phyloP scores from a whole-genome alignment of 768 basidiomycete genomes.

The Calocybe gangraenosa region DNA sequence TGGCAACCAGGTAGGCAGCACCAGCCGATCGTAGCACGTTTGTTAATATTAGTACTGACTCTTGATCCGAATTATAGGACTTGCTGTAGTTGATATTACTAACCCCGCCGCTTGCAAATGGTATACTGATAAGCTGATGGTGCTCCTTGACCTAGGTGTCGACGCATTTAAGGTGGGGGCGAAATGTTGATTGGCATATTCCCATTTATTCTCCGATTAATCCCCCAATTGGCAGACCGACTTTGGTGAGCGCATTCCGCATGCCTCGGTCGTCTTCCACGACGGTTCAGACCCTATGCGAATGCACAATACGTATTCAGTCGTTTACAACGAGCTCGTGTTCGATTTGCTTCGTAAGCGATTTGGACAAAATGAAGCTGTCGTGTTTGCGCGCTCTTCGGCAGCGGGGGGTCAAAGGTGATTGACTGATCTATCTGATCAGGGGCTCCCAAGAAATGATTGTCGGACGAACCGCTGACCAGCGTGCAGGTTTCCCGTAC shows the following conservation, averaged over 20 bases:
- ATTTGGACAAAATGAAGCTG: slow-evolving; percentile 61
- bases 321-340: slow-evolving; percentile 67
- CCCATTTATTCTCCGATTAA: neutral
- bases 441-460: neutral
- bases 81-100: slow-evolving; percentile 62
- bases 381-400: slow-evolving; percentile 65
- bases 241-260: slow-evolving; percentile 76
- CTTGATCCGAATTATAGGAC: slow-evolving; percentile 21
- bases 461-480: slow-evolving; percentile 1
- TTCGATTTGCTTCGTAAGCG: slow-evolving; percentile 55
- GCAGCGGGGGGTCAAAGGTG: slow-evolving; percentile 68
- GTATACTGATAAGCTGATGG: slow-evolving; percentile 46
- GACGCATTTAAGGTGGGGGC: slow-evolving; percentile 52
- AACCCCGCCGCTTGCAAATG: slow-evolving; percentile 52
- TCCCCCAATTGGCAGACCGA: slow-evolving; percentile 45
- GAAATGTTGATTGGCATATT: neutral
- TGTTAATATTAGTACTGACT: neutral
- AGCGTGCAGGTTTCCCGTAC: slow-evolving; percentile 34
- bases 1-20: slow-evolving; percentile 49
- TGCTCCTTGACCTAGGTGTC: slow-evolving; percentile 51
- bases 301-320: slow-evolving; percentile 71
- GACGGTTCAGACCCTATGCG: slow-evolving; percentile 66
- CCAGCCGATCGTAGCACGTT: neutral
- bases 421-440: neutral
- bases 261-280: slow-evolving; percentile 55